Base-by-base conservation (phyloP, 164 flowering plant genomes). In the Kingdonia uniflora region DNA sequence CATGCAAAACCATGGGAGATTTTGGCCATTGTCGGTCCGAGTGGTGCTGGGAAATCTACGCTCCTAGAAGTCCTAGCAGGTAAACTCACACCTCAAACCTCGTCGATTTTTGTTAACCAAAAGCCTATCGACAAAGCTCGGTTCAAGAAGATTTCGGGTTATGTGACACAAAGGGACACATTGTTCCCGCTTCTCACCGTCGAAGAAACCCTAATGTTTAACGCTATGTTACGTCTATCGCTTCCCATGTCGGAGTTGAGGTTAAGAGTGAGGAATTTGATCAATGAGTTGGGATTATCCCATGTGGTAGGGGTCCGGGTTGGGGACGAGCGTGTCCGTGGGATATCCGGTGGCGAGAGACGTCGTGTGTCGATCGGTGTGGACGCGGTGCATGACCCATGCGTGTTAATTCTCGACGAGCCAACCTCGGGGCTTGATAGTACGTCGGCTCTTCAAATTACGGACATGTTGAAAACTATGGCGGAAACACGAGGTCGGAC, bases 341-440 rank as follows among this genome's bases (percentile, higher is more conserved):
- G 96, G 39, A 82, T 92, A n/a, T 92, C 99, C 0, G 99, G 96
- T 0, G 99, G 99, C 4, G 99, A 92, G 56, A 65, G 89, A 56
- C 70, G 96, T 2, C 77, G 96, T 1, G 99, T 88, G 1, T 92
- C 99, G 1, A 88, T 92, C 10, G 96, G 99, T 0, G 87, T 88
- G 1, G 95, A 88, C 25, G 89, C 77, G 19, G 68, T 92, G 11
- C 99, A 92, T 52, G 95, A 86, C 33, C 96, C 99, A 0, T 47
- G 73, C 41, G 89, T 92, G 19, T 43, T 88, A 54, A 80, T 92
- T 29, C 85, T 92, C 6, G 98, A 92, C 41, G 98, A 92, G 25
- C 98, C 98, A 4, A 92, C 98, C 10, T 92, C 98, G 0, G 98
- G 98, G 2, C 74, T 92, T 3, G 98, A 92, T 53, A 88, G 95